Conservation (phyloP, 169 alveolate genomes). For the Babesia bigemina region DNA sequence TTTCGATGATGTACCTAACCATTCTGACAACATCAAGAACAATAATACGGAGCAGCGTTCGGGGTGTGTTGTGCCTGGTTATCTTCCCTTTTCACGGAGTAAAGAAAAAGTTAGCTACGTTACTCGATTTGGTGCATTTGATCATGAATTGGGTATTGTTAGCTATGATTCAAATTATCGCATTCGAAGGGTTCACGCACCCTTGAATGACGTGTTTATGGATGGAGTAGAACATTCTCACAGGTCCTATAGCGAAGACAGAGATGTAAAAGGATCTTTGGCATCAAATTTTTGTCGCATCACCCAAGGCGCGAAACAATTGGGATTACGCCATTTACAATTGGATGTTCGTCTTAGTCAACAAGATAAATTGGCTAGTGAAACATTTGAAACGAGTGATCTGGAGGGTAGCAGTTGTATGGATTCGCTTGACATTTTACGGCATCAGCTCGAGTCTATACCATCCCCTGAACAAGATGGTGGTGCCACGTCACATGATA, state of each 20-base stretch:
- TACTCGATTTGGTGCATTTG: no score
- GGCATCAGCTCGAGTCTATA: not conserved
- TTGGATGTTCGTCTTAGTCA: slow-evolving; percentile 24
- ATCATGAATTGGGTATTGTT: not conserved
- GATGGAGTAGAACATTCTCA: slow-evolving; percentile 9
- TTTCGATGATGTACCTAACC: no score
- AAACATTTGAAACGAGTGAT: slow-evolving; percentile 17
- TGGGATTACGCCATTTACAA: not conserved
- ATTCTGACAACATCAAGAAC: no score
- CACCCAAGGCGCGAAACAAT: not conserved
- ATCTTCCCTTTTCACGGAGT: no score
- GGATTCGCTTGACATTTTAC: not conserved
- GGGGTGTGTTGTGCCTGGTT: no score
- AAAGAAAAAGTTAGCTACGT: no score
- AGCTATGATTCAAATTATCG: not conserved
- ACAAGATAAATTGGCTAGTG: slow-evolving; percentile 9
- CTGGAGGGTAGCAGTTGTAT: not conserved
- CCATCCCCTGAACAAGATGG: no score
- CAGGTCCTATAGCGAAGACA: not conserved
- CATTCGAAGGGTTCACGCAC: not conserved
- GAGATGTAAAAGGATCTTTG: not conserved
- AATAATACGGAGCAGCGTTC: no score
- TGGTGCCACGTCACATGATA: no score
- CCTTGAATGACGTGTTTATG: not conserved
- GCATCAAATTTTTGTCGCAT: not conserved